Base-by-base conservation (phyloP, 352 stramenopile species). In the Globisporangium paddicum region DNA sequence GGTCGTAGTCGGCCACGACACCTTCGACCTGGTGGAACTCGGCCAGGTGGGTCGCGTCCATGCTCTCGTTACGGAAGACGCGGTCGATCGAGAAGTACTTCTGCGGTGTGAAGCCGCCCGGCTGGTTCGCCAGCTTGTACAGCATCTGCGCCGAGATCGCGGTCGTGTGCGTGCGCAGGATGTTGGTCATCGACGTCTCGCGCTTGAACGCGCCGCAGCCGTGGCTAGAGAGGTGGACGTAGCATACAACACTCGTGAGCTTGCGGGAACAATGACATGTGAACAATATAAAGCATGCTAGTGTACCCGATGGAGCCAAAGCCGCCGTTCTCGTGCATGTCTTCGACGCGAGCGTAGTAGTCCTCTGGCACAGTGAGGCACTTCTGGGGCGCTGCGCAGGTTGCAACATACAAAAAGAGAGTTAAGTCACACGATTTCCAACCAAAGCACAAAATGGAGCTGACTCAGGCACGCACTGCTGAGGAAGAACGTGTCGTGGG, bases 1-100 rank as follows among this genome's bases (percentile, higher is more conserved):
- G 77, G 74, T 99, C 93, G 70, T 99, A 98, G 88, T 99, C 98
- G 8, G 97, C 97, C 16, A 99, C 91, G 49, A 99, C 86, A 38
- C 96, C 96, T 69, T 99, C 97, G n/a, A 99, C 95, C 85, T 99
- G 98, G 81, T 99, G 98, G 79, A 99, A 99, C 82, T 99, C 98
- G 56, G 97, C 98, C 67, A 99, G 86, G 75, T 99, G 98, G 38
- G 98, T 99, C 38, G 96, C 96, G 77, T 99, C 98, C 95, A 99
- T 99, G 57, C 86, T 98, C 77, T 99, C 98, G 79, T 99, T 99
- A 65, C 98, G 90, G 82, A 99, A 99, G 28, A 99, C 98, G 56
- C 98, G 92, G 74, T 99, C 98, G 70, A 99, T 99, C 32, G 89
- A 98, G 72, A 99, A 99, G 77, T 99, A 99, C 63, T 98, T 97